These are phyloP conservation scores for Turritis glabra DNA, from an alignment of 345 rosid species.

Conservation along the genomic window DNA sequence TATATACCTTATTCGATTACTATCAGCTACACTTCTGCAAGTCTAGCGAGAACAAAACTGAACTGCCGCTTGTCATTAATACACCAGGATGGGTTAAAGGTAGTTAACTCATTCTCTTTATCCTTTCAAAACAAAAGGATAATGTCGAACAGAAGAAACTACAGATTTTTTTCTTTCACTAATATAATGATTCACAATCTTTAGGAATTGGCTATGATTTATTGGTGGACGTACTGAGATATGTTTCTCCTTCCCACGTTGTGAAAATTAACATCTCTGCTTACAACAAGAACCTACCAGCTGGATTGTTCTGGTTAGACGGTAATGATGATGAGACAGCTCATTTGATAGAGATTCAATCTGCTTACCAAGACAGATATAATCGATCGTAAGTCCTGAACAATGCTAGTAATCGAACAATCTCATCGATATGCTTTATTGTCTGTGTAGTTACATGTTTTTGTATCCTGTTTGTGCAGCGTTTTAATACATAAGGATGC, in stretches of 20 bases:
- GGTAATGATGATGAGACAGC: conserved; percentile 40
- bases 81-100: conserved; percentile 99
- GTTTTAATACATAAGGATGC: conserved; percentile 65
- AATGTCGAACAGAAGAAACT: neutral
- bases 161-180: neutral
- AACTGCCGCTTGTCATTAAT: conserved; percentile 78
- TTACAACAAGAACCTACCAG: conserved; percentile 75
- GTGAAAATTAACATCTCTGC: conserved; percentile 79
- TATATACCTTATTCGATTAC: conserved; percentile 60
- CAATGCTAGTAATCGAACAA: conserved; percentile 13
- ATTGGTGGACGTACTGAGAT: conserved; percentile 70
- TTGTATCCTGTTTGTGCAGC: conserved; percentile 40
- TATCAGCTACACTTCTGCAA: conserved; percentile 51
- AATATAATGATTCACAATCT: conserved; percentile 12
- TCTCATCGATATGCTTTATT: neutral
- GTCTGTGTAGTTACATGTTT: neutral
- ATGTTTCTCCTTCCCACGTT: conserved; percentile 74
- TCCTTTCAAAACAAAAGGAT: neutral
- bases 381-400: conserved; percentile 70
- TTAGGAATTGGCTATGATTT: conserved; percentile 90
- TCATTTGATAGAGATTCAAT: conserved; percentile 68
- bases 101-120: conserved; percentile 46
- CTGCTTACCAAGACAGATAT: conserved; percentile 63
- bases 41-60: conserved; percentile 45
- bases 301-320: conserved; percentile 77